Percentiles rank a stretch among this genome's conserved stretches.
phyloP scores from a whole-genome alignment of 1,139 yeast species.

The Suzukiozyma palmioleophila region DNA sequence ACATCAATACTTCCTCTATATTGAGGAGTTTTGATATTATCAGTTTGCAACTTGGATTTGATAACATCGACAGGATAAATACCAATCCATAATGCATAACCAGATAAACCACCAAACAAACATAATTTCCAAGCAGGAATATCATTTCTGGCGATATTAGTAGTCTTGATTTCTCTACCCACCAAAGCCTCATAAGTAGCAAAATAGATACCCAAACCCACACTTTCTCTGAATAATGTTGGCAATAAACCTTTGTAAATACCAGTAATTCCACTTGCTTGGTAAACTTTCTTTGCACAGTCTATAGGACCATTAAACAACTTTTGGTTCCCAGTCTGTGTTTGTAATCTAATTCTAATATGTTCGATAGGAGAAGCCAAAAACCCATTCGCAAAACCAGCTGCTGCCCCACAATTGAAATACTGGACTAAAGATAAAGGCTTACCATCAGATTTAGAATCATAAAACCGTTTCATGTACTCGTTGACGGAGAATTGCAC shows the following conservation, averaged over 20 bases:
- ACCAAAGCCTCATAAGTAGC: constrained; percentile 84
- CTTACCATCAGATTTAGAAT: constrained; percentile 34
- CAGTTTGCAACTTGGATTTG: constrained; percentile 85
- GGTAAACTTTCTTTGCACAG: constrained; percentile 58
- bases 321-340: constrained; percentile 55
- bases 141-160: constrained; percentile 49
- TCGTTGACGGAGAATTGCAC: constrained; percentile 83
- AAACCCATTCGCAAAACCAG: constrained; percentile 85
- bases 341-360: constrained; percentile 83
- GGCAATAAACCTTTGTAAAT: constrained; percentile 77
- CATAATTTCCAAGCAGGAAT: constrained; percentile 87
- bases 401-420: constrained; percentile 78
- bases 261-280: constrained; percentile 50
- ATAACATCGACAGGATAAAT: constrained; percentile 83
- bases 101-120: constrained; percentile 78
- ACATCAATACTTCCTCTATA: constrained; percentile 55
- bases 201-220: constrained; percentile 87
- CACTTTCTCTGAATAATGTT: constrained; percentile 75
- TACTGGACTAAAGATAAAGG: constrained; percentile 52
- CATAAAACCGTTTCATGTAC: constrained; percentile 78
- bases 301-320: constrained; percentile 74
- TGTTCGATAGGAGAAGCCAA: constrained; percentile 92
- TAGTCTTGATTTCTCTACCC: constrained; percentile 48
- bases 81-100: constrained; percentile 79
- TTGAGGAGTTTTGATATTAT: constrained; percentile 48